Evolutionary conservation across 2,329 filamentous ascomycete species (phyloP).

Genomic region (Colletotrichum magnum): DNA sequence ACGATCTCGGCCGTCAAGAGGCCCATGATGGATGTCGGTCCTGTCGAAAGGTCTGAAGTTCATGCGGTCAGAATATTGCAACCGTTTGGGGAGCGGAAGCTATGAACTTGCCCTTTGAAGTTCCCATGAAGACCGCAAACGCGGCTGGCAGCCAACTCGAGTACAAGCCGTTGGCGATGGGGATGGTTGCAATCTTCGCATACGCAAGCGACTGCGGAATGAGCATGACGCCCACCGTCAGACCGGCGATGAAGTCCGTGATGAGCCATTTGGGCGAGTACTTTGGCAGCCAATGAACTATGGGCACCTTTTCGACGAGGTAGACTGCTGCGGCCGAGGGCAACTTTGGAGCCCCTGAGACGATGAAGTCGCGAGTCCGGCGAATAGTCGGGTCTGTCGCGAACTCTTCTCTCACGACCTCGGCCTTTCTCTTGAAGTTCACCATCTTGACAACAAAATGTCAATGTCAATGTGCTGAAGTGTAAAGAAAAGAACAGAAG

Average conservation of each 20-base stretch:
- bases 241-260: constrained; percentile 73
- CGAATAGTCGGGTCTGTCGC: constrained; percentile 53
- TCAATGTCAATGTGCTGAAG: not conserved
- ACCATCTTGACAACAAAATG: constrained; percentile 22
- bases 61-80: not conserved
- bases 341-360: constrained; percentile 51
- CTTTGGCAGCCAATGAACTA: constrained; percentile 73
- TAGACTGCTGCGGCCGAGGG: constrained; percentile 70
- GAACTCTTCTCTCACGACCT: constrained; percentile 35
- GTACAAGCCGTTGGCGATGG: constrained; percentile 72
- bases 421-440: constrained; percentile 13
- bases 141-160: constrained; percentile 71
- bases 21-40: constrained; percentile 75
- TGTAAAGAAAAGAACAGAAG: not conserved
- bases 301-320: constrained; percentile 71
- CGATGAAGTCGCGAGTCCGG: constrained; percentile 48
- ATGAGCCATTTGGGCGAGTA: constrained; percentile 74
- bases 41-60: constrained; percentile 69
- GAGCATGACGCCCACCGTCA: constrained; percentile 72
- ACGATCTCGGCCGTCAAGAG: constrained; percentile 75
- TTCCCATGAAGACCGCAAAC: constrained; percentile 72
- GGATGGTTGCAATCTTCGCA: constrained; percentile 73
- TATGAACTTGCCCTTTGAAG: constrained; percentile 67
- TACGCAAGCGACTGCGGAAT: constrained; percentile 75
- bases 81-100: not conserved